These are phyloP conservation scores for Backusella psychrophila DNA, from an alignment of 192 early-diverging fungal genomes.

Conservation along the genomic window DNA sequence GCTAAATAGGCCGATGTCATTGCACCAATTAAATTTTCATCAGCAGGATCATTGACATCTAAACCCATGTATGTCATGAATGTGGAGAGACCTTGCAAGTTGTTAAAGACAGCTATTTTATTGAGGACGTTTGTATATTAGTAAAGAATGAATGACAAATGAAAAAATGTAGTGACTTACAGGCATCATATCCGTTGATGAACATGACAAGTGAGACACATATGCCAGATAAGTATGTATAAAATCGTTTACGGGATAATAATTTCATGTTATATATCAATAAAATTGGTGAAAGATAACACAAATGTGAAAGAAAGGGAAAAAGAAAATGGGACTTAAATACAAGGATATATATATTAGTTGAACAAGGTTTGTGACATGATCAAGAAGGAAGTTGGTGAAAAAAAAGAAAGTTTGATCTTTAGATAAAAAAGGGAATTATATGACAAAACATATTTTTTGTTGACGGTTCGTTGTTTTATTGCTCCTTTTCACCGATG, in stretches of 20 bases:
- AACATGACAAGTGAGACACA: constrained; percentile 22
- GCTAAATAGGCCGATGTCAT: constrained; percentile 16
- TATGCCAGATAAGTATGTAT: constrained; percentile 13
- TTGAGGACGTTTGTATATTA: neutral
- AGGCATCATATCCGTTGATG: constrained; percentile 27
- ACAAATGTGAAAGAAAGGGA: neutral
- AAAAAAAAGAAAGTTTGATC: neutral
- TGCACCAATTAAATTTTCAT: constrained; percentile 20
- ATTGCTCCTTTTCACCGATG: constrained; percentile 2
- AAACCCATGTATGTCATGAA: constrained; percentile 5
- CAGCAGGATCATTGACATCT: neutral
- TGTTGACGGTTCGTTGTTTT: neutral
- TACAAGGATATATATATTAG: constrained; percentile 5
- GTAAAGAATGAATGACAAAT: no score
- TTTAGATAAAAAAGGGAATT: constrained; percentile 5
- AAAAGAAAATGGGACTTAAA: neutral
- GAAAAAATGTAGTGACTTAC: neutral
- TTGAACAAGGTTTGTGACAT: neutral
- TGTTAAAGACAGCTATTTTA: constrained; percentile 23
- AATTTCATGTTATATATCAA: neutral
- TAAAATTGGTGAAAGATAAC: constrained; percentile 2
- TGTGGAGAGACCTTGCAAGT: constrained; percentile 10
- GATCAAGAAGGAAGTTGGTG: neutral
- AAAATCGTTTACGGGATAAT: constrained; percentile 4
- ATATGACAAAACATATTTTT: neutral